phyloP scores from a whole-genome alignment of 306 rosid species.

The Mimosa pudica region DNA sequence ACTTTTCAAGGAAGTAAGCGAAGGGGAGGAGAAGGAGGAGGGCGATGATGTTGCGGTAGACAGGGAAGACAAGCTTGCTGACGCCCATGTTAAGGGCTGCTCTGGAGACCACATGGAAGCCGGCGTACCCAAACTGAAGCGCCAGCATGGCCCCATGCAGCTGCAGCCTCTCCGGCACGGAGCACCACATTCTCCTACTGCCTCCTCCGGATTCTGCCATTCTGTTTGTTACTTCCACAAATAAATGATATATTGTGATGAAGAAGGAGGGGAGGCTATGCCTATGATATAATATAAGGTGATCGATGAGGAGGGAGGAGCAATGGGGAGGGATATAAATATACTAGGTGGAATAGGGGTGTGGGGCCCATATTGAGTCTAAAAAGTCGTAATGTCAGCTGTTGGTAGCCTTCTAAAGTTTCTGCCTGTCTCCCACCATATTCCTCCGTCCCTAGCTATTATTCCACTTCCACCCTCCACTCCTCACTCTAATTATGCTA shows the following conservation, averaged over 20 bases:
- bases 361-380: constrained; percentile 47
- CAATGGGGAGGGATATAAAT: constrained; percentile 53
- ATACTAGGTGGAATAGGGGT: neutral
- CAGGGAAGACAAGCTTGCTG: constrained; percentile 91
- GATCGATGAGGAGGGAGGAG: constrained; percentile 46
- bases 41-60: constrained; percentile 88
- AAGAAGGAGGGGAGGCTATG: no score
- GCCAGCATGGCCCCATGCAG: constrained; percentile 97
- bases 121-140: constrained; percentile 95
- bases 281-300: no score
- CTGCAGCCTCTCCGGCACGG: constrained; percentile 73
- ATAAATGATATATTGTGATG: no score
- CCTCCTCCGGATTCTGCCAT: constrained; percentile 53
- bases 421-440: constrained; percentile 90
- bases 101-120: constrained; percentile 93
- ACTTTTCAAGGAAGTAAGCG: constrained; percentile 92
- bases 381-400: constrained; percentile 66
- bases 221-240: no score
- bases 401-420: constrained; percentile 63
- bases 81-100: constrained; percentile 98
- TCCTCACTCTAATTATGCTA: no score
- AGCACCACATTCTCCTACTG: constrained; percentile 68
- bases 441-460: constrained; percentile 32
- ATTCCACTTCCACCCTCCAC: constrained; percentile 39
- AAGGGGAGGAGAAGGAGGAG: constrained; percentile 83